These are phyloP conservation scores for Clonostachys solani DNA, from an alignment of 2,329 filamentous ascomycete species.

Conservation along the genomic window DNA sequence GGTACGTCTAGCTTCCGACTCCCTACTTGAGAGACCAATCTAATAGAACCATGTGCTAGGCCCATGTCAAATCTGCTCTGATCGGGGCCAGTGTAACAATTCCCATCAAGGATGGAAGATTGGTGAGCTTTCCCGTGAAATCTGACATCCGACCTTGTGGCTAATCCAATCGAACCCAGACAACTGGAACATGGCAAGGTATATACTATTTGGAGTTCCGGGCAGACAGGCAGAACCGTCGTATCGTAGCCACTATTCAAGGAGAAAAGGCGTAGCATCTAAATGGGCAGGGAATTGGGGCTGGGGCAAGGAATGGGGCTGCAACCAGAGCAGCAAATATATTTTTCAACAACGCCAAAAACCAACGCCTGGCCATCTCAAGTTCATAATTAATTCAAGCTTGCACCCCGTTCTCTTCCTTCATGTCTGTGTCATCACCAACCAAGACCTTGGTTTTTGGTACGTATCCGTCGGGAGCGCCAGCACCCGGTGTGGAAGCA, in stretches of 20 bases:
- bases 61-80: constrained; percentile 88
- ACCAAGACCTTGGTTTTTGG: constrained; percentile 65
- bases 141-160: neutral
- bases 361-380: constrained; percentile 5
- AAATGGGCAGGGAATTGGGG: too few relatives aligned
- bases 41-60: constrained; percentile 36
- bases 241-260: constrained; percentile 89
- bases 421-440: constrained; percentile 59
- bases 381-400: constrained; percentile 5
- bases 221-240: constrained; percentile 68
- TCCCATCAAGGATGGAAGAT: constrained; percentile 80
- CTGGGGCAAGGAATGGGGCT: too few relatives aligned
- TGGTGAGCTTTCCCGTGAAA: constrained; percentile 42
- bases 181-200: constrained; percentile 73
- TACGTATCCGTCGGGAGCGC: constrained; percentile 50
- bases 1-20: constrained; percentile 31
- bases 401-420: constrained; percentile 34
- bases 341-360: constrained; percentile 10
- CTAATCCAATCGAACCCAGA: constrained; percentile 22
- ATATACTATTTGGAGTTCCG: constrained; percentile 96
- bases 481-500: constrained; percentile 74
- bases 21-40: too few relatives aligned
- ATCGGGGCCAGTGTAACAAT: constrained; percentile 87
- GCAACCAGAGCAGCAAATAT: too few relatives aligned
- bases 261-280: constrained; percentile 59